phyloP scores from a whole-genome alignment of 164 flowering plant genomes.

The Liriodendron chinense region DNA sequence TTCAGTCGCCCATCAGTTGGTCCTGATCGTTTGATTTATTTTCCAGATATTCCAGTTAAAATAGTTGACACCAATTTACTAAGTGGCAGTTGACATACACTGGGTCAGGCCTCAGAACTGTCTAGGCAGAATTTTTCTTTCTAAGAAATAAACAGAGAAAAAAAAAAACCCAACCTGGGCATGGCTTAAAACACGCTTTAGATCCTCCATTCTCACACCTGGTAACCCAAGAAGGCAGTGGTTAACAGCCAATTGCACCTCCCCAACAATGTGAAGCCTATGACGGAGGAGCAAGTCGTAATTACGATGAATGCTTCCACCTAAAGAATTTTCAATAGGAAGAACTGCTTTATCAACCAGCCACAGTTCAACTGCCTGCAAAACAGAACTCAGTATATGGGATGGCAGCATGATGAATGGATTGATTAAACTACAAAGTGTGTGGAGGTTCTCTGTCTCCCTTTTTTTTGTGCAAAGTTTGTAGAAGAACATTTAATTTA shows the following conservation, averaged over 20 bases:
- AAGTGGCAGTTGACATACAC: not conserved
- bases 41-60: not conserved
- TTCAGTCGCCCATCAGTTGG: not conserved
- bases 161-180: conserved; percentile 42
- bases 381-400: conserved; percentile 5
- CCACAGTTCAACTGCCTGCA: conserved; percentile 75
- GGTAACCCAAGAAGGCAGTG: conserved; percentile 65
- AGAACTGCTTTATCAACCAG: conserved; percentile 69
- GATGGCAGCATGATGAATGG: not conserved
- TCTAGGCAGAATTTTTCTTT: not conserved
- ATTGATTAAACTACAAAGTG: not conserved
- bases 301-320: conserved; percentile 69
- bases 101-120: not conserved
- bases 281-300: conserved; percentile 76
- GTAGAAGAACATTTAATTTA: not conserved
- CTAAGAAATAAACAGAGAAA: not conserved
- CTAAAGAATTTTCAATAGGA: conserved; percentile 65
- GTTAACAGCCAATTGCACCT: conserved; percentile 58
- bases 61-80: not conserved
- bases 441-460: no score
- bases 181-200: conserved; percentile 60
- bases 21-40: not conserved
- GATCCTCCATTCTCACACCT: conserved; percentile 52
- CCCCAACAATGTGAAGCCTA: conserved; percentile 71
- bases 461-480: not conserved